A percentile compares a stretch with the other conserved stretches of the same genome.
Evolutionary conservation across 176 grass and related monocot species (phyloP).

Genomic region (Musa troglodytarum): DNA sequence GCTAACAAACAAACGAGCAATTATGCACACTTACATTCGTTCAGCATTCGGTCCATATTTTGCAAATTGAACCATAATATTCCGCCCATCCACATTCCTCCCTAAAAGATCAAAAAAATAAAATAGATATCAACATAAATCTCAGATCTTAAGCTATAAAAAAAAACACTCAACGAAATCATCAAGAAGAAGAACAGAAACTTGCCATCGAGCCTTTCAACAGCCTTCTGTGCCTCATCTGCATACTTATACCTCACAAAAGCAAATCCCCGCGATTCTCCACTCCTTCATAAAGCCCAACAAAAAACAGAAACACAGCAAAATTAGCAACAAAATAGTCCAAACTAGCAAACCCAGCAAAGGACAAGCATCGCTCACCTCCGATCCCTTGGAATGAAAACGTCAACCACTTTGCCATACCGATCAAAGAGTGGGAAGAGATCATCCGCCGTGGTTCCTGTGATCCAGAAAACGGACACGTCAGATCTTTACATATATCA

Average conservation of each 20-base stretch:
- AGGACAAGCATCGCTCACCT: conserved; percentile 32
- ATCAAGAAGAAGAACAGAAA: not conserved
- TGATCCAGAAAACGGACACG: not conserved
- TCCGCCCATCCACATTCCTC: conserved; percentile 70
- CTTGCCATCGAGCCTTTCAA: conserved; percentile 83
- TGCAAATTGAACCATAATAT: conserved; percentile 99
- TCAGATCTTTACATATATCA: not conserved
- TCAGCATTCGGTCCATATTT: conserved; percentile 96
- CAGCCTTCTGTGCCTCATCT: conserved; percentile 89
- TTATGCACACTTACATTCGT: conserved; percentile 52
- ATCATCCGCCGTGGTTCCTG: conserved; percentile 83
- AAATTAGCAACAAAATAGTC: not conserved
- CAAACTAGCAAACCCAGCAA: not conserved
- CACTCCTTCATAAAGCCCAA: conserved; percentile 34
- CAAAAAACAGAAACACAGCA: not conserved
- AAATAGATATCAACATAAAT: not conserved
- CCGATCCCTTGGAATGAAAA: conserved; percentile 88
- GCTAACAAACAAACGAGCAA: no score
- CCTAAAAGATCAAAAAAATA: conserved; percentile 29
- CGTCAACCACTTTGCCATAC: conserved; percentile 85
- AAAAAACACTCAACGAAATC: no score
- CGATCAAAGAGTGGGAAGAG: conserved; percentile 88
- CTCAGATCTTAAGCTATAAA: no score
- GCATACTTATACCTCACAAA: conserved; percentile 97
- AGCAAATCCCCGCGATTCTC: conserved; percentile 77